Base-by-base conservation (phyloP, 2,329 filamentous ascomycete species). In the Achaetomium macrosporum region DNA sequence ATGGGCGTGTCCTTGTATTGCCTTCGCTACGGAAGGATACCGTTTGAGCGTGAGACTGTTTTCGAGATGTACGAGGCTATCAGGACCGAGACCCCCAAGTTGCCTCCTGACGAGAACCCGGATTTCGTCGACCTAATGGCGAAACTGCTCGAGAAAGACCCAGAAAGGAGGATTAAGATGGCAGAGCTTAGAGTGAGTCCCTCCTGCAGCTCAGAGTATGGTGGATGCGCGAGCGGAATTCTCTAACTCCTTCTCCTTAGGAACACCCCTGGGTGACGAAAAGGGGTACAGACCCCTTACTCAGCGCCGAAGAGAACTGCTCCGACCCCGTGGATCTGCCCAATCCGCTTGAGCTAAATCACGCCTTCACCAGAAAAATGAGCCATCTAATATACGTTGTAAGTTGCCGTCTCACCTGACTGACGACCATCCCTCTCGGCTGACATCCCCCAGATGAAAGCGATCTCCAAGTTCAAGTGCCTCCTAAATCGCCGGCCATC, bases 1-100 rank as follows among this genome's bases (percentile, higher is more conserved):
- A 97, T 97, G 92, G 93, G 93, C 7, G 85, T 96, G 9, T 95
- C 91, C 1, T 75, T 99, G 2, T 97, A 92, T 67, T 99, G 93
- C 67, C 77, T 99, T 37, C 84, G 87, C 56, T 97, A 95, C 64
- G 93, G 93, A 31, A 78, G 75, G 46, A 85, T 99, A 56, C 93
- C 93, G 0, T 99, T 97, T 65, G 86, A 91, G 63, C 81, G 85
- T 51, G 75, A 81, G 6, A 84, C 83, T 16, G 83, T 96, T 55
- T 75, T 96, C 51, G 91, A 96, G 47, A 81, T 97, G 57, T 97
- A 95, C 66, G 85, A 95, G 54, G 83, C 90, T 5, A 97, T 99
- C 69, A 86, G 86, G 59, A 80, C 76, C 30, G 85, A 95, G 39
- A 69, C 81, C 3, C 70, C 86, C 0, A 68, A 76, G 15, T 73